Percentiles rank a stretch among this genome's conserved stretches.
Conservation (phyloP, 1,284 basidiomycete species). For the Ustilago lituana region DNA sequence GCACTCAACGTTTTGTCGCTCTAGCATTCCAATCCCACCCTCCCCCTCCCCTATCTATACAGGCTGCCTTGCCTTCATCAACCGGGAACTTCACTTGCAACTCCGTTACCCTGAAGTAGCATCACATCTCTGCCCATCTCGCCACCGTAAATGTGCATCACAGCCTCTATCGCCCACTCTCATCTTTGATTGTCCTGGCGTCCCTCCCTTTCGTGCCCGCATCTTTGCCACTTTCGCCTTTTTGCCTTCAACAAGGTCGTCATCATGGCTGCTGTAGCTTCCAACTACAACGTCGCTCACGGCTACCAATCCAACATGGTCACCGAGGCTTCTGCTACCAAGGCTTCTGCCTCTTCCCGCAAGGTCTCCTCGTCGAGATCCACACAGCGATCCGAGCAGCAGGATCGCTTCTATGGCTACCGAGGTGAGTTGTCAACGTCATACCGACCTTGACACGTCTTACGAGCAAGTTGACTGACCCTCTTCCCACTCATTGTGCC, state of each 20-base stretch:
- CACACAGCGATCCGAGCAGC: constrained; percentile 20
- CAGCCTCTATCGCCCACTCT: constrained; percentile 8
- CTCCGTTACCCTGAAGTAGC: background rate
- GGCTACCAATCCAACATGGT: constrained; percentile 30
- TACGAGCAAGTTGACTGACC: background rate
- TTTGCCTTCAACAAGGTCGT: constrained; percentile 1
- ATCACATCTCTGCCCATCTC: background rate
- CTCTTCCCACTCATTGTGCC: background rate
- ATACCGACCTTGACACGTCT: background rate
- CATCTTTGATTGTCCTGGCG: constrained; percentile 17
- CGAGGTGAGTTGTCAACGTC: constrained; percentile 26
- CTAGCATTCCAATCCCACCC: constrained; percentile 6
- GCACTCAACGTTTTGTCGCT: too few relatives aligned
- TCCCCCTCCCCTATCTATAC: background rate
- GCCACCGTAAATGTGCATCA: constrained; percentile 18
- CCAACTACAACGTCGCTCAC: constrained; percentile 24
- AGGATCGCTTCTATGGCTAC: constrained; percentile 62
- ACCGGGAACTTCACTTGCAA: background rate
- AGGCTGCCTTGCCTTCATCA: constrained; percentile 5
- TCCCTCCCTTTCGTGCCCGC: background rate
- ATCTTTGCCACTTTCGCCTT: background rate
- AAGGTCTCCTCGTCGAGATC: constrained; percentile 31
- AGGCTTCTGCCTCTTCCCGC: constrained; percentile 14
- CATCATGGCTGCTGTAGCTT: constrained; percentile 47
- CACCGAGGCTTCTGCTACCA: constrained; percentile 8